Conservation (phyloP, 2,329 filamentous ascomycete species). For the Thielaviopsis cerberus region DNA sequence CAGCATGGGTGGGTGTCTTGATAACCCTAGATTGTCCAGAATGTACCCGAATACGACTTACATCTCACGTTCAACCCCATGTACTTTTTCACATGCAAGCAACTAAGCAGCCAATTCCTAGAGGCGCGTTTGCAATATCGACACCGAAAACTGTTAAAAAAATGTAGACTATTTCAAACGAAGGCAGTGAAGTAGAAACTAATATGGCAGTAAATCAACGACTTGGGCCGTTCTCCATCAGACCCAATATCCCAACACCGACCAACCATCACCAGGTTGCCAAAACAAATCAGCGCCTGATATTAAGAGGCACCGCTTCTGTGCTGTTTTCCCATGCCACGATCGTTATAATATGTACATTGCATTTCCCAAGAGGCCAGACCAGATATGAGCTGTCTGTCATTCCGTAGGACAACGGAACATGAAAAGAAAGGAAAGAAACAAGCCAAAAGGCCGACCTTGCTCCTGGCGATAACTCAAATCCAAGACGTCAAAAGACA, state of each 20-base stretch:
- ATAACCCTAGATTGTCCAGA: background rate
- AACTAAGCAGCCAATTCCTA: background rate
- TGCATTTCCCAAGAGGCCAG: background rate
- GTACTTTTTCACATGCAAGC: background rate
- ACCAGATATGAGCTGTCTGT: background rate
- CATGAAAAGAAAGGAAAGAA: background rate
- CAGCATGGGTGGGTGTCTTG: background rate
- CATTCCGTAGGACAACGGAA: background rate
- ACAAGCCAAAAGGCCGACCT: background rate
- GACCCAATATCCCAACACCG: too few species aligned
- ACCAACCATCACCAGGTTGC: too few species aligned
- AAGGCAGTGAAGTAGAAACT: too few species aligned
- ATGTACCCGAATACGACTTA: conserved; percentile 6
- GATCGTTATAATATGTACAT: conserved; percentile 8
- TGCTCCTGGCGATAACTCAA: background rate
- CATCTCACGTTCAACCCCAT: background rate
- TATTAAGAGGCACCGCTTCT: too few species aligned
- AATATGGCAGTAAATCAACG: too few species aligned
- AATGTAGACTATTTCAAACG: too few species aligned
- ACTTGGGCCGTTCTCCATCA: too few species aligned
- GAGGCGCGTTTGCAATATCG: background rate
- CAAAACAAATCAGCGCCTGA: too few species aligned
- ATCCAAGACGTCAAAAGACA: background rate
- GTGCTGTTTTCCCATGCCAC: background rate
- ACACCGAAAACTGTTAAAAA: too few species aligned